phyloP scores from a whole-genome alignment of 2,329 filamentous ascomycete species.

The Colletotrichum salicis region DNA sequence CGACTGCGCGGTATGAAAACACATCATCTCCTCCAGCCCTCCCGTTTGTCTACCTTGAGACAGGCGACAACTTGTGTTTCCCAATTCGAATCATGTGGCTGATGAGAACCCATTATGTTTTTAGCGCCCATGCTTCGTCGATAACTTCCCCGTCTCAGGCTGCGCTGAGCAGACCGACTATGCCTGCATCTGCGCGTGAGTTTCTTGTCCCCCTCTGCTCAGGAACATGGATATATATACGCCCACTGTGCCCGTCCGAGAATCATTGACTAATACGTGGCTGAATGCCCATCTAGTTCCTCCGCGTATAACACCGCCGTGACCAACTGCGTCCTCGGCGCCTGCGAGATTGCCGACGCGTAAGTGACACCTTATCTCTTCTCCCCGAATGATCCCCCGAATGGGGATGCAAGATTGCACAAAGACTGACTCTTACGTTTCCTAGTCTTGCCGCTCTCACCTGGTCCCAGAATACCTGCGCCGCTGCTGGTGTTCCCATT shows the following conservation, averaged over 20 bases:
- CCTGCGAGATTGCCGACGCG: constrained; percentile 8
- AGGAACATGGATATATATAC: too few relatives aligned
- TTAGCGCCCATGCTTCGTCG: constrained; percentile 31
- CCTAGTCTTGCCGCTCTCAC: constrained; percentile 12
- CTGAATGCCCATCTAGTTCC: constrained; percentile 1
- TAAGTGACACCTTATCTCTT: background rate
- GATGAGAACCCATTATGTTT: background rate
- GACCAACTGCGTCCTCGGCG: constrained; percentile 19
- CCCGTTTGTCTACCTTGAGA: background rate
- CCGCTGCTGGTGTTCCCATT: constrained; percentile 20
- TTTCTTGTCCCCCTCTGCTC: background rate
- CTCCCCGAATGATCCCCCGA: background rate
- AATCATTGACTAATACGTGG: background rate
- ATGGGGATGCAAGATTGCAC: too few relatives aligned
- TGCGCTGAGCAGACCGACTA: constrained; percentile 33
- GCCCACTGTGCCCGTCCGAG: too few relatives aligned
- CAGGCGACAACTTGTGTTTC: too few relatives aligned
- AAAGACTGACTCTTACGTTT: background rate
- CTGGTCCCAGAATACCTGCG: constrained; percentile 24
- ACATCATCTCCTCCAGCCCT: background rate
- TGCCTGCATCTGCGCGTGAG: constrained; percentile 35
- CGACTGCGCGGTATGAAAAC: constrained; percentile 18
- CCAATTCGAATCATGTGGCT: background rate
- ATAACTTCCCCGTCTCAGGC: constrained; percentile 32
- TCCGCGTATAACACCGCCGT: constrained; percentile 23